Evolutionary conservation across 768 basidiomycete genomes (phyloP).

Genomic region (Cantharellus cinnabarinus): DNA sequence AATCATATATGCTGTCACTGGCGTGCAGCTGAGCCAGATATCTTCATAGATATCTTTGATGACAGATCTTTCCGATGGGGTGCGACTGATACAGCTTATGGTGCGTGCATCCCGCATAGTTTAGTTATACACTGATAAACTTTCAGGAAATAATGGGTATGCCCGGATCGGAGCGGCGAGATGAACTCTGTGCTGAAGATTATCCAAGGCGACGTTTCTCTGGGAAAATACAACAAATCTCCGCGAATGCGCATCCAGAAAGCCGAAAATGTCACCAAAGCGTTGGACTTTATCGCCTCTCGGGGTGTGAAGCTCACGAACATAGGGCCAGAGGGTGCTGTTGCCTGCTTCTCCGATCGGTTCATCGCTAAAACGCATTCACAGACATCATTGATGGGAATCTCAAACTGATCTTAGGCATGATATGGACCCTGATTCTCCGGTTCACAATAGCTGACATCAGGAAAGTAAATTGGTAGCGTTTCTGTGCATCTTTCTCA

Average conservation of each 20-base stretch:
- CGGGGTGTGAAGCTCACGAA: conserved; percentile 91
- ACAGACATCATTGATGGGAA: conserved; percentile 98
- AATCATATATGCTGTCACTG: not conserved
- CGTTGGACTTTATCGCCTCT: conserved; percentile 84
- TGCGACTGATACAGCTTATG: conserved; percentile 87
- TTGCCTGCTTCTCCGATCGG: not conserved
- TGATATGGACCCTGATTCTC: conserved; percentile 97
- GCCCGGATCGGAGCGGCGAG: conserved; percentile 3
- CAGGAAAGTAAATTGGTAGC: conserved; percentile 34
- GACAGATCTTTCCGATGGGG: conserved; percentile 83
- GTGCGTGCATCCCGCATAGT: conserved; percentile 22
- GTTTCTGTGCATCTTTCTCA: not conserved
- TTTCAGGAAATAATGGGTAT: conserved; percentile 88
- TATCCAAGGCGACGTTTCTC: conserved; percentile 55
- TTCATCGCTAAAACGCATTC: not conserved
- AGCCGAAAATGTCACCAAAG: conserved; percentile 95
- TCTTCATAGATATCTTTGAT: conserved; percentile 39
- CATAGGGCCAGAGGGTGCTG: conserved; percentile 81
- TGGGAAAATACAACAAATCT: conserved; percentile 82
- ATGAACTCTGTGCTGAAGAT: not conserved
- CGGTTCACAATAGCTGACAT: conserved; percentile 98
- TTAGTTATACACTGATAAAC: not conserved
- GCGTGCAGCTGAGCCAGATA: not conserved
- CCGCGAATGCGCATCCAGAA: conserved; percentile 90
- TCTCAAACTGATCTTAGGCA: conserved; percentile 89